Base-by-base conservation (phyloP, 768 basidiomycete species). In the Tylopilus intermedius region DNA sequence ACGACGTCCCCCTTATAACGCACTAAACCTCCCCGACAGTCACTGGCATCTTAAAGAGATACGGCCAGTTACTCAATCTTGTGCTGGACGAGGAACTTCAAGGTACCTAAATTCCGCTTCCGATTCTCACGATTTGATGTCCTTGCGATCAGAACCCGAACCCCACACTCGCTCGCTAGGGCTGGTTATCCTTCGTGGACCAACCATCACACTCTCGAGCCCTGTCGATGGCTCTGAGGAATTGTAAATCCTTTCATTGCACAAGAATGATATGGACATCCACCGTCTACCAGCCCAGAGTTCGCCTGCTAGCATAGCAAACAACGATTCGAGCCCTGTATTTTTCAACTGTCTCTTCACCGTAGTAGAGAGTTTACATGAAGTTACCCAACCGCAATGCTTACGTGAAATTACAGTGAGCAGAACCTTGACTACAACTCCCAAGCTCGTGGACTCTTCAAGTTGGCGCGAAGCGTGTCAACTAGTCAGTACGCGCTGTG, bases 201-300 rank as follows among this genome's bases (percentile, higher is more conserved):
- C 18, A 18, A 10, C 94, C 95, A 1, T 98, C 64, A 94, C 92
- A 0, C 79, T 98, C 7, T 77, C 97, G 54, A 94, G 90, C 65
- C 95, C 95, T 3, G 88, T 94, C 11, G 95, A 98, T 59, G 95
- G 95, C 18, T 18, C 51, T 93, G 93, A 94, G 68, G 92, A 94
- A 68, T 95, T 51, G 84, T 86, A 13, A 94, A 95, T 69, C 92
- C 92, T 3, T 95, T 95, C 74, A 59, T 80, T 46, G 75, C 79
- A 5, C 84, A 85, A 64, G 88, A 90, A 62, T 85, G 49, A 69
- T 11, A 5, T 3, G 29, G 11, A 18, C 8, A 2, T 24, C 27
- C 21, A 13, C 27, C 49, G 35, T 43, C 18, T 18, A 18, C 48
- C 24, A 24, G 5, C 24, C 24, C 24, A 24, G 24, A 24, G 24